Base-by-base conservation (phyloP, 2,329 filamentous ascomycete genomes). In the Scortechinia acanthostroma region DNA sequence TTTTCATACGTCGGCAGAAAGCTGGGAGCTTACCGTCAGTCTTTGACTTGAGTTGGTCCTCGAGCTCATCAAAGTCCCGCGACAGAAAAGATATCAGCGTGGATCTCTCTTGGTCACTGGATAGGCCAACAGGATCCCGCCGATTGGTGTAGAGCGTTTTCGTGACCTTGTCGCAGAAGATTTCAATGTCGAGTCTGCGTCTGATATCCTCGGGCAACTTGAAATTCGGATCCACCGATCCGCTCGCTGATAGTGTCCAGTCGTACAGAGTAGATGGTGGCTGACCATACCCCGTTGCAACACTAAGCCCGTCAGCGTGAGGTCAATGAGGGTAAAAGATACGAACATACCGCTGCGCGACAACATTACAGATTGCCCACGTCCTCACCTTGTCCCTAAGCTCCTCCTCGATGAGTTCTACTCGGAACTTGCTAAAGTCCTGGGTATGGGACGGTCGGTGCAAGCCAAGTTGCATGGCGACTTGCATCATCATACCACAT, bases 361-460 rank as follows among this genome's bases (percentile, higher is more conserved):
- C 78, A 46, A 81, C 74, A 53, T 84, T 84, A 60, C 79, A 81
- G 22, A 78, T 72, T 1, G 77, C 78, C 80, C 80, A 84, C 2
- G 80, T 83, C 50, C 76, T 71, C 28, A 83, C 69, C 42, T 80
- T 72, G 55, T 84, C 80, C 43, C 72, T 71, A 48, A 84, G 68
- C 50, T 84, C 80, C 50, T 80, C 78, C 45, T 81, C 76, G 20
- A 40, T 69, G 17, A 83, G 59, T 44, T 80, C 65, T 19, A 71
- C 61, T 5, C 66, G 61, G 48, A 71, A 72, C 45, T 71, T 72
- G 51, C 63, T 68, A 48, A 73, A 73, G 52, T 73, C 69, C 49
- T 83, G 77, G 2, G 77, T 73, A 55, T 83, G 77, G 0, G 76
- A 80, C 2, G 80, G 80, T 22, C 79, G 69, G 55, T 84, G 80